Evolutionary conservation across 225 moss, liverwort and hornwort genomes (phyloP), one percentile per base, ranked within the genome.

Genomic region (Bryoerythrophyllum caledonicum): DNA sequence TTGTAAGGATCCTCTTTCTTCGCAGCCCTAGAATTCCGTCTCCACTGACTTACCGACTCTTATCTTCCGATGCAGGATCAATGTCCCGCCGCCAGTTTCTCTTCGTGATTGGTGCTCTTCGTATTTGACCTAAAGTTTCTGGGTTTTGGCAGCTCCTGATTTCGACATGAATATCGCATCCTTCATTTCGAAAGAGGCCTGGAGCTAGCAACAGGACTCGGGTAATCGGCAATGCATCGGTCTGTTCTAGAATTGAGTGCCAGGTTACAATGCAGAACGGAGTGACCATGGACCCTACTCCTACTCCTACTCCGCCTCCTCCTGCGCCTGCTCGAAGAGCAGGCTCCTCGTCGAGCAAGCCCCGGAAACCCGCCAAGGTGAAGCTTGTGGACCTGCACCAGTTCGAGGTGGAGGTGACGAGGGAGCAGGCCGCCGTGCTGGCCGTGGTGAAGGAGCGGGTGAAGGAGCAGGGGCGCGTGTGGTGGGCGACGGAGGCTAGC

Each of bases 401-500:
- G 64, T 96, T 94, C 60, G 91, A 92, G 34, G 72, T 92, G 46
- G 96, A 94, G 76, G 79, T 96, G 38, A 88, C 90, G 6, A 81
- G 88, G 65, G 92, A 96, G 24, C 91, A 96, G 49, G 96, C 92
- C 21, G 90, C 90, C 30, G 84, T 91, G 44, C 81, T 96, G 72
- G 90, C 86, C 74, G 63, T 80, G 9, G 91, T 96, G 15, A 91
- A 92, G 73, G 96, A 96, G 80, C 88, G 74, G 77, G 94, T 96
- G 65, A 91, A 85, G 72, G 96, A 96, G 83, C 96, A 94, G 85
- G 94, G 91, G 40, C 90, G 91, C 60, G 86, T 88, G 27, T 96
- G 96, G 96, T 91, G 94, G 89, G 84, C 92, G 6, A 68, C 86
- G 67, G 96, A 96, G 81, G 92, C 94, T 37, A 92, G 80, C 57